Evolutionary conservation across 2,329 filamentous ascomycete species (phyloP), one percentile per base, ranked within the genome.

Genomic region (Aspergillus brunneoviolaceus): DNA sequence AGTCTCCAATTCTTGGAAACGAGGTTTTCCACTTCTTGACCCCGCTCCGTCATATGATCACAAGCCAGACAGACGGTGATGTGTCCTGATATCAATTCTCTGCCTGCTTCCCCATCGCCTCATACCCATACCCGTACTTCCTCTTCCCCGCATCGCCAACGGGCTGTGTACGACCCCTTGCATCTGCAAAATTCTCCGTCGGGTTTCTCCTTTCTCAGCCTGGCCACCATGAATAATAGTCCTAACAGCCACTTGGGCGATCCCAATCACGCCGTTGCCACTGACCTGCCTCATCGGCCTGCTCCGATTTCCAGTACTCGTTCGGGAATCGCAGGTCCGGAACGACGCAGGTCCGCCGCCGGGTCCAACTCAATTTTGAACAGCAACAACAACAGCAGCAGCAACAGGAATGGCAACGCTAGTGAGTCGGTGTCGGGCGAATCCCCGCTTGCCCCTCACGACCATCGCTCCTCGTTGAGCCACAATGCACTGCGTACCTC

Each of bases 31-130:
- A 31, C 25, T 42, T 10, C 23, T 48, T 12, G 11, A 49, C 33
- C 19, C 51, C 16, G 2, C 39, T 16, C 16, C 4, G 5, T 23
- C 21, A 31, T 35, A 19, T 47, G 23, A 31, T 2, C 29, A 16
- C 19, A 3, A 10, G 9, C 33, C 23, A 9, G 19, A 35, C 23
- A 9, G 19, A 35, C 25, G 31, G 68, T 60, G 58, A 90, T 91
- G 89, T 84, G 88, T 65, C 89, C 89, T 54, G 89, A 92, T 77
- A 83, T 91, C 71, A 90, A 91, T 80, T 88, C 88, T 6, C 81
- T 92, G 60, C 85, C 86, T 48, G 77, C 81, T 42, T 88, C 86
- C 31, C 80, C 80, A 63, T 80, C 78, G 27, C 27, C 27, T 29
- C 27, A 29, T 35, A 35, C 33, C 27, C 27, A 29, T 35, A 35